These are phyloP conservation scores for Hebeloma cylindrosporum DNA, from an alignment of 768 basidiomycete genomes.

Conservation along the genomic window DNA sequence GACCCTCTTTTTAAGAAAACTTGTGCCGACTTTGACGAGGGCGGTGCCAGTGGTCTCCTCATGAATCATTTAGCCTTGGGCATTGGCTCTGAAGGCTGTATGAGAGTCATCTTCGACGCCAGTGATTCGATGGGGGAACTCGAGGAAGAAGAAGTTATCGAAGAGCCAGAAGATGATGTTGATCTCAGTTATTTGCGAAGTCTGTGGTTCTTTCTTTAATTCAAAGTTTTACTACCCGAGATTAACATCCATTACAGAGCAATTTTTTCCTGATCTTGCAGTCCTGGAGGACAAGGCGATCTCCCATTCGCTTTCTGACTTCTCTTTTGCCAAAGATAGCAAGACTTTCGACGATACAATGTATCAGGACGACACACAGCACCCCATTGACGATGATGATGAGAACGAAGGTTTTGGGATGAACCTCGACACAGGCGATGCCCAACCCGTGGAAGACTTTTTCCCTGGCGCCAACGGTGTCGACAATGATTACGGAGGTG, in stretches of 20 bases:
- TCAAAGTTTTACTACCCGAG: constrained; percentile 10
- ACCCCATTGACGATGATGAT: constrained; percentile 46
- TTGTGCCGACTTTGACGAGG: constrained; percentile 97
- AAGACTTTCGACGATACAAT: constrained; percentile 64
- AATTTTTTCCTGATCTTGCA: constrained; percentile 73
- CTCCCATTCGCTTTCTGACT: constrained; percentile 75
- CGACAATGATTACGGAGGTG: constrained; percentile 34
- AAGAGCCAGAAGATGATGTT: constrained; percentile 69
- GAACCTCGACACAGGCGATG: constrained; percentile 23
- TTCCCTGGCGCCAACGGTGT: constrained; percentile 46
- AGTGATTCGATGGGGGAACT: constrained; percentile 83
- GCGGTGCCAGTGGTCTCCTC: constrained; percentile 90
- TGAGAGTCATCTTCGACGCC: constrained; percentile 95
- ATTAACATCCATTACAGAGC: constrained; percentile 38
- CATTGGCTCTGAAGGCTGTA: constrained; percentile 72
- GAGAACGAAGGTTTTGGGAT: constrained; percentile 41
- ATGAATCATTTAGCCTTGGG: constrained; percentile 93
- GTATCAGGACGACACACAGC: constrained; percentile 53
- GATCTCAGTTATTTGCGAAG: constrained; percentile 64
- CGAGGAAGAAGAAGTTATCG: constrained; percentile 74
- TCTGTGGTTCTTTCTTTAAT: constrained; percentile 30
- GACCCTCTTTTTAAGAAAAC: constrained; percentile 98
- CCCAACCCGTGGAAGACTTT: constrained; percentile 29
- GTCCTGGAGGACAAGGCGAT: constrained; percentile 70
- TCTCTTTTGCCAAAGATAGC: constrained; percentile 76